Conservation (phyloP, 164 flowering plant genomes). For the Vitis cinerea region DNA sequence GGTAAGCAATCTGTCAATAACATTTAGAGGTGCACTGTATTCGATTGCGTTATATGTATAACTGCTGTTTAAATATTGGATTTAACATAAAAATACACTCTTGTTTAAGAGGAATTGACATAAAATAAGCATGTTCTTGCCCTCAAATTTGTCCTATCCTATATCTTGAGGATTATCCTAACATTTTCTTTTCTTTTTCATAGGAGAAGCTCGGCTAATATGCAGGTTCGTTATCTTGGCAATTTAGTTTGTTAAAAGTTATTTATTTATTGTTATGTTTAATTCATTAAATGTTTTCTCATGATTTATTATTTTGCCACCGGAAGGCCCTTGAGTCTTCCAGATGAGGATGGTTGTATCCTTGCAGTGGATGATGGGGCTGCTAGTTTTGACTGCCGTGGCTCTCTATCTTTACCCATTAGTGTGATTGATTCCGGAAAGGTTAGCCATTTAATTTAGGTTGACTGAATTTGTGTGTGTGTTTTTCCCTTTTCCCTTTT, state of each 20-base stretch:
- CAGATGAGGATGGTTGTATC: constrained; percentile 42
- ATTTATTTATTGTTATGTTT: constrained; percentile 1
- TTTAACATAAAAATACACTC: neutral
- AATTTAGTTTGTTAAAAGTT: neutral
- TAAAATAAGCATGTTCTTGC: neutral
- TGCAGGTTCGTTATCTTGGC: constrained; percentile 53
- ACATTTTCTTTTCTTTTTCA: constrained; percentile 11
- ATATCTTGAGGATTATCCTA: neutral
- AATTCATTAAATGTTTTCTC: neutral
- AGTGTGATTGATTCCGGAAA: constrained; percentile 68
- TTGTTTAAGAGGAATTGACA: neutral
- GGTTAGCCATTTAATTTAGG: constrained; percentile 28
- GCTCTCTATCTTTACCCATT: constrained; percentile 61
- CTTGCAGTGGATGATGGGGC: constrained; percentile 29
- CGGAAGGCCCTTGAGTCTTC: constrained; percentile 53
- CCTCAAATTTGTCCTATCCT: no score
- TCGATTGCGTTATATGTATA: neutral
- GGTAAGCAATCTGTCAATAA: constrained; percentile 45
- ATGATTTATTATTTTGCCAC: constrained; percentile 1
- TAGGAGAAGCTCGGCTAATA: constrained; percentile 70
- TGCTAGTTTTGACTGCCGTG: constrained; percentile 38
- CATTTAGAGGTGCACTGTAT: neutral
- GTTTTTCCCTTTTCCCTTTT: neutral
- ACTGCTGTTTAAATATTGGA: neutral
- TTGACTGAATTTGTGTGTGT: neutral